These are phyloP conservation scores for Endotrypanum monterogeii DNA, from an alignment of 208 protist genomes.

Conservation along the genomic window DNA sequence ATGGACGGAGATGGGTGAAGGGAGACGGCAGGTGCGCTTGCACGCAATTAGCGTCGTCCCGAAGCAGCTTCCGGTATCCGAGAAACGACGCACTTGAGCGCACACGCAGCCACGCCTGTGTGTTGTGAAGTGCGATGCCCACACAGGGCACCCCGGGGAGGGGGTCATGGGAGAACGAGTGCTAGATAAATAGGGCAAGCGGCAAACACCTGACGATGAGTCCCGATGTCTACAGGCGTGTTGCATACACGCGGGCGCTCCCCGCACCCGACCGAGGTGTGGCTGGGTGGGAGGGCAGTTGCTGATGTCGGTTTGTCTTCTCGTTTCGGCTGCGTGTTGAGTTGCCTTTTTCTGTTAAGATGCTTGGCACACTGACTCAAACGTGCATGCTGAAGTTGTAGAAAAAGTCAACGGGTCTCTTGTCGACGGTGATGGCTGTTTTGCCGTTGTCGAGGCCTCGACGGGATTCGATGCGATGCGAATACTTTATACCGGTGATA, in stretches of 20 bases:
- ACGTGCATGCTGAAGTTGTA: too few relatives aligned
- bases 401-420: too few relatives aligned
- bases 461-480: too few relatives aligned
- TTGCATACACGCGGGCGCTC: background rate
- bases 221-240: background rate
- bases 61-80: background rate
- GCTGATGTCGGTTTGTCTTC: too few relatives aligned
- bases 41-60: too few relatives aligned
- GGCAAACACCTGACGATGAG: background rate
- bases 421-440: too few relatives aligned
- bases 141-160: background rate
- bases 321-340: too few relatives aligned
- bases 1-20: background rate
- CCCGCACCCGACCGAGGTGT: slow-evolving; percentile 1
- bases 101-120: background rate
- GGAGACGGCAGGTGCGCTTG: background rate
- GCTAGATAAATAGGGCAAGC: background rate
- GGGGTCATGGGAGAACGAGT: background rate
- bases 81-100: background rate
- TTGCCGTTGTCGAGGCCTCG: too few relatives aligned
- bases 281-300: too few relatives aligned
- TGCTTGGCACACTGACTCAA: too few relatives aligned
- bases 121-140: background rate
- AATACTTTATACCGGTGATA: too few relatives aligned
- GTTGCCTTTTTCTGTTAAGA: too few relatives aligned